Base-by-base conservation (phyloP, 345 rosid species). In the Brassica carinata region DNA sequence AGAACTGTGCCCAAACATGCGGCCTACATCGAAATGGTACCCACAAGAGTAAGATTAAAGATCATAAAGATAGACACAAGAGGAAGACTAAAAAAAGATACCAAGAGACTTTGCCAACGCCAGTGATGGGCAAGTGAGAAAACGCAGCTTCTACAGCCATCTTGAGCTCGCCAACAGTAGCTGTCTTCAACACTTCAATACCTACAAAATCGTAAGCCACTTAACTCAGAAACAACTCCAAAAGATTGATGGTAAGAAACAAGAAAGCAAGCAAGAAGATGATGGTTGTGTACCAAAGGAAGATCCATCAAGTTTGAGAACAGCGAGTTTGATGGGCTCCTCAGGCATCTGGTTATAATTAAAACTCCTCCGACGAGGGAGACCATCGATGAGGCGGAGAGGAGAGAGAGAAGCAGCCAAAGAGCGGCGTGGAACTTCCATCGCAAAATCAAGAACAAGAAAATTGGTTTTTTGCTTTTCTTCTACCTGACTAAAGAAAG, bases 1-100 rank as follows among this genome's bases (percentile, higher is more conserved):
- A 92, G 80, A 94, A 94, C 71, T 91, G 95, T 2, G 88, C 92
- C 97, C 98, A 91, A 27, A 94, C 88, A 69, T 92, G 98, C n/a
- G 91, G 87, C 97, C 98, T 94, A 18, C 5, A 64, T 67, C 2
- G 36, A 29, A 27, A 5, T 27, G 36, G 14, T 63, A 63, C 2
- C 4, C 7, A 61, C 65, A 61, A 1, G 58, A 40, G 51, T 43
- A n/a, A 53, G 58, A 53, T 15, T n/a, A 53, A 40, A 15, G 51
- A 71, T 11, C 23, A 65, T n/a, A 43, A 72, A 73, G 68, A 79
- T 1, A 34, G 64, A 59, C 64, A 23, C 31, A n/a, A 72, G 27
- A 72, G 45, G 34, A 59, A 11, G 11, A 8, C 7, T 9, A 13
- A 31, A 8, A 30, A 66, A 23, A 3, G 2, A 8, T 86, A 91